phyloP scores from a whole-genome alignment of 2,329 filamentous ascomycete genomes.

The Botrytis fabae region DNA sequence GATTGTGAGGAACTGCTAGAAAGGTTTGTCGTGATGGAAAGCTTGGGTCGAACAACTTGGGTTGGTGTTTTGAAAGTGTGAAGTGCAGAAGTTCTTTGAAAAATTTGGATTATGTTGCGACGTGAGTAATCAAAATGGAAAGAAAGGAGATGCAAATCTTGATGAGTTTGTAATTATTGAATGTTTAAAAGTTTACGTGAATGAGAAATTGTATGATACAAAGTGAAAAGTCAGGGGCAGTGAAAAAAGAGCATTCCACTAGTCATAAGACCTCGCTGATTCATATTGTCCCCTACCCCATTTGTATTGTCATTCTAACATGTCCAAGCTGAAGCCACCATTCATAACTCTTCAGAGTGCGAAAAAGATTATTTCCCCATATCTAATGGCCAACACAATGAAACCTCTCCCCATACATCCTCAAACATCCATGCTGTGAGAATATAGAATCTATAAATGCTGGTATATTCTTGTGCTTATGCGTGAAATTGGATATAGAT shows the following conservation, averaged over 20 bases:
- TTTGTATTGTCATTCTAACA: not conserved
- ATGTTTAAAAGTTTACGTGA: too few species aligned
- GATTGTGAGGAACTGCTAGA: not conserved
- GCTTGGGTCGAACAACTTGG: not conserved
- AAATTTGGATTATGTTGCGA: not conserved
- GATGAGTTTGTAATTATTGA: not conserved
- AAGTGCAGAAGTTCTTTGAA: not conserved
- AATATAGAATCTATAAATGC: not conserved
- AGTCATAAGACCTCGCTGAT: not conserved
- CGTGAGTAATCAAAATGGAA: not conserved
- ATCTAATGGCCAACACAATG: not conserved
- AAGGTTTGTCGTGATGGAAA: not conserved
- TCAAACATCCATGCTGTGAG: not conserved
- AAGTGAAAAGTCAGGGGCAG: not conserved
- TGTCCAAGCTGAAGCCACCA: not conserved
- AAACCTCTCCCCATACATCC: not conserved
- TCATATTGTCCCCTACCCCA: not conserved
- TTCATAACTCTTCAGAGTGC: not conserved
- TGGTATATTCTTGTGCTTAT: not conserved
- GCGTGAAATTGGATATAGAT: too few species aligned
- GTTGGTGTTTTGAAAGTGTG: not conserved
- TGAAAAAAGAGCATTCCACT: too few species aligned
- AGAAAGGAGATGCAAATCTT: not conserved
- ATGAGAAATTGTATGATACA: not conserved
- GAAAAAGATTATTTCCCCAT: not conserved